Conservation (phyloP, 2,329 filamentous ascomycete genomes). For the Alternaria infectoria region DNA sequence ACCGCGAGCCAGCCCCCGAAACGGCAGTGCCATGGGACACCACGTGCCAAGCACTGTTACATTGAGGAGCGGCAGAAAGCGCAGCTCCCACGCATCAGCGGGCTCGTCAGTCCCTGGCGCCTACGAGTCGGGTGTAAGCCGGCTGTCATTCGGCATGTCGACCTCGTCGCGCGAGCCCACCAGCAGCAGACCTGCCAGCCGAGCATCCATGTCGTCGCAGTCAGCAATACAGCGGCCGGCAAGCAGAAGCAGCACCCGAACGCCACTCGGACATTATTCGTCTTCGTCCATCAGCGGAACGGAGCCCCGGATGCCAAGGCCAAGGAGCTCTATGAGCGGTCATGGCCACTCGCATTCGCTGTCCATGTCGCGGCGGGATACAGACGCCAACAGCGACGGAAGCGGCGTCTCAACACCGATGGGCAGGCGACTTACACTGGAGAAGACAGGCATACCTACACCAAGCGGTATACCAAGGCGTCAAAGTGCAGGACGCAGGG, state of each 20-base stretch:
- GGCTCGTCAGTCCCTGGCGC: conserved; percentile 41
- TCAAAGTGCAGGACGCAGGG: conserved; percentile 55
- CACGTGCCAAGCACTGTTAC: conserved; percentile 62
- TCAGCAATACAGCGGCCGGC: conserved; percentile 53
- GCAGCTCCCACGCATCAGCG: conserved; percentile 63
- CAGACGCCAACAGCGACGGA: conserved; percentile 52
- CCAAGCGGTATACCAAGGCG: conserved; percentile 58
- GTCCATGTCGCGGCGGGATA: conserved; percentile 51
- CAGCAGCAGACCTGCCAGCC: conserved; percentile 75
- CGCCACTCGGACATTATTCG: conserved; percentile 65
- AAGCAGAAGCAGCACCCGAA: conserved; percentile 70
- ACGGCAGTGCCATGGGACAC: conserved; percentile 56
- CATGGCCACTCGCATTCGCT: conserved; percentile 43
- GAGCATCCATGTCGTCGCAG: conserved; percentile 56
- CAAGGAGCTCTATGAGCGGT: conserved; percentile 72
- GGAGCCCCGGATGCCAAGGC: conserved; percentile 55
- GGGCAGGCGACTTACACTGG: conserved; percentile 51
- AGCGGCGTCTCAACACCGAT: conserved; percentile 53
- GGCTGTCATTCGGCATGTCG: conserved; percentile 59
- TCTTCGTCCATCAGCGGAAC: conserved; percentile 57
- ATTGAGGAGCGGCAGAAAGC: conserved; percentile 71
- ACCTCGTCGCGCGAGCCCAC: conserved; percentile 32
- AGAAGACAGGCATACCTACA: conserved; percentile 58
- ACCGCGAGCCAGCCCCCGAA: conserved; percentile 78
- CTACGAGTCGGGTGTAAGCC: conserved; percentile 46